Conservation (phyloP, 805 yeast species). For the Tetrapisispora arboricola region DNA sequence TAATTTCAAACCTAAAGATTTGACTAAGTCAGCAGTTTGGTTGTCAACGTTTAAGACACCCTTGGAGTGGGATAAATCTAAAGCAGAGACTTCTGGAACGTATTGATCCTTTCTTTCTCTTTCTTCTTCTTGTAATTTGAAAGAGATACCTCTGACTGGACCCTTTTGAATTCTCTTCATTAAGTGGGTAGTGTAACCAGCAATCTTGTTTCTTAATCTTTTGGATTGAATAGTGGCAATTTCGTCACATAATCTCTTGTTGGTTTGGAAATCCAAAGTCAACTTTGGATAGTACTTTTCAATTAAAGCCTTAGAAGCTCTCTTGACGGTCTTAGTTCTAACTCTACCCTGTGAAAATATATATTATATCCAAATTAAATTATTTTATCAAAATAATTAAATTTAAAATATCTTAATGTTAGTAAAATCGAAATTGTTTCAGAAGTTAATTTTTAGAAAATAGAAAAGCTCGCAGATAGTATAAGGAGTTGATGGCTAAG, state of each 20-base stretch:
- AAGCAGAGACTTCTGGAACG: slow-evolving; percentile 99
- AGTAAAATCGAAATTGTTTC: background rate
- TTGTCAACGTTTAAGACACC: slow-evolving; percentile 94
- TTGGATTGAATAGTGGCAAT: slow-evolving; percentile 98
- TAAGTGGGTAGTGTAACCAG: slow-evolving; percentile 99
- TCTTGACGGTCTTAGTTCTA: slow-evolving; percentile 99
- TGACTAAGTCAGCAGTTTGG: slow-evolving; percentile 92
- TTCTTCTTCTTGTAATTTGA: slow-evolving; percentile 99
- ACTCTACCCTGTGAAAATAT: slow-evolving; percentile 82
- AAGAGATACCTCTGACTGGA: slow-evolving; percentile 99
- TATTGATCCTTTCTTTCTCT: slow-evolving; percentile 99
- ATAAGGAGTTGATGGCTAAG: too few species aligned
- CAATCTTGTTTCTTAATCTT: slow-evolving; percentile 99
- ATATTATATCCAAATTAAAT: background rate
- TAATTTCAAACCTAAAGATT: slow-evolving; percentile 83
- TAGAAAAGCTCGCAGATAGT: too few species aligned
- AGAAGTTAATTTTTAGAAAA: background rate
- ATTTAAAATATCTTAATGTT: background rate
- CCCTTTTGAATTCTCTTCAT: slow-evolving; percentile 99
- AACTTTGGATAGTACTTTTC: slow-evolving; percentile 99
- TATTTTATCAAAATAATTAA: background rate
- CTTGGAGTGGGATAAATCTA: slow-evolving; percentile 93
- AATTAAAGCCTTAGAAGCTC: slow-evolving; percentile 99
- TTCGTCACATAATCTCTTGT: slow-evolving; percentile 98
- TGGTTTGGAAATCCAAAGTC: slow-evolving; percentile 98